A percentile compares a stretch with the other conserved stretches of the same genome.
Conservation (phyloP, 2,329 filamentous ascomycete genomes). For the Aspergillus sp. region DNA sequence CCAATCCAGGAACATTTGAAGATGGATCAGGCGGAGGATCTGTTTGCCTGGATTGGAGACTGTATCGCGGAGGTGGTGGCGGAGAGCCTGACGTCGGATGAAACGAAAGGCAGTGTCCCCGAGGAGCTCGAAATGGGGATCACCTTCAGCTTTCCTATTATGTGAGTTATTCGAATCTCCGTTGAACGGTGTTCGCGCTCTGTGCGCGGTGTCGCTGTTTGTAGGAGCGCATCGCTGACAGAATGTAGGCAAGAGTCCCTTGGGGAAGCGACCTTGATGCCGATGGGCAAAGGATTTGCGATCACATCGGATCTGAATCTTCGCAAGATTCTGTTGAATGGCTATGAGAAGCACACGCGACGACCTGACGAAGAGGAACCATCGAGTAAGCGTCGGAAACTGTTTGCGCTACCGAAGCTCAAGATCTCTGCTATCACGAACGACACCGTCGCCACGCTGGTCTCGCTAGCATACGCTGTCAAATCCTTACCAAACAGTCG, state of each 20-base stretch:
- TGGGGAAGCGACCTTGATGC: constrained; percentile 55
- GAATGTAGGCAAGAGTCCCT: constrained; percentile 49
- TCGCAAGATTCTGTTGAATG: constrained; percentile 53
- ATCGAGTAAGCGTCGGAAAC: constrained; percentile 45
- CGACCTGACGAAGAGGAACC: constrained; percentile 38
- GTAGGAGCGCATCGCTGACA: not conserved
- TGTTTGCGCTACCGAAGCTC: constrained; percentile 60
- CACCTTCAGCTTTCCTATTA: constrained; percentile 51
- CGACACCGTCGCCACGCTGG: constrained; percentile 75
- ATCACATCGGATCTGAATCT: constrained; percentile 56
- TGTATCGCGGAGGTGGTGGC: constrained; percentile 72
- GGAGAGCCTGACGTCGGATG: constrained; percentile 46
- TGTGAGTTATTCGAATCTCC: constrained; percentile 34
- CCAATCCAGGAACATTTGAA: constrained; percentile 56
- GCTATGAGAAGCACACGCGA: constrained; percentile 53
- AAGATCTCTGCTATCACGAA: constrained; percentile 76
- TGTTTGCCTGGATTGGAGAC: constrained; percentile 79
- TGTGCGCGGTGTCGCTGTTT: not conserved
- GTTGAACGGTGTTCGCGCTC: not conserved
- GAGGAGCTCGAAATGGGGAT: constrained; percentile 50
- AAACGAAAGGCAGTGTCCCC: constrained; percentile 38
- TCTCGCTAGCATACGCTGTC: constrained; percentile 72
- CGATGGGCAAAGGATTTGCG: constrained; percentile 59
- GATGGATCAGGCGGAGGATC: constrained; percentile 67
- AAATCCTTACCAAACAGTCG: constrained; percentile 61